Evolutionary conservation across 352 stramenopile species (phyloP).

Genomic region (Pythium brachiatum): DNA sequence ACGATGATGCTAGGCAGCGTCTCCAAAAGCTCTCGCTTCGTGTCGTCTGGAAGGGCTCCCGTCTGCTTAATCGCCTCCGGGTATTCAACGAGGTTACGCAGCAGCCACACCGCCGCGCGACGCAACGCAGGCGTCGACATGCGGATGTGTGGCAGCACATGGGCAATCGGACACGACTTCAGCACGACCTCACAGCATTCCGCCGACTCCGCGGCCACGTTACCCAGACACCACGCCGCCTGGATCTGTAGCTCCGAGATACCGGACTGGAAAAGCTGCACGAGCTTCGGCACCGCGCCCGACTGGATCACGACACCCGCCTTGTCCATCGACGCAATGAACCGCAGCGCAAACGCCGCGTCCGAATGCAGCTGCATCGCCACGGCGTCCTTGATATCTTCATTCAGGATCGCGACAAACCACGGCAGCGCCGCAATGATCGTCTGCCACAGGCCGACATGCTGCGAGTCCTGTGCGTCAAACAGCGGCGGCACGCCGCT

Average conservation of each 20-base stretch:
- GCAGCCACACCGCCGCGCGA: slow-evolving; percentile 75
- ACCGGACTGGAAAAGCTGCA: slow-evolving; percentile 81
- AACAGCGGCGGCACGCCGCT: slow-evolving; percentile 84
- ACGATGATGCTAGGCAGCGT: slow-evolving; percentile 71
- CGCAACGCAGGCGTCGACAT: slow-evolving; percentile 79
- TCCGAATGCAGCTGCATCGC: slow-evolving; percentile 82
- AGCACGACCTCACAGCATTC: slow-evolving; percentile 76
- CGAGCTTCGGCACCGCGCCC: slow-evolving; percentile 70
- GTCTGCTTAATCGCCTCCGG: slow-evolving; percentile 66
- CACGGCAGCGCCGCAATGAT: slow-evolving; percentile 77
- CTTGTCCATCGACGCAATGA: slow-evolving; percentile 90
- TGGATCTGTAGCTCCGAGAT: slow-evolving; percentile 89
- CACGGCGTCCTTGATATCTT: slow-evolving; percentile 55
- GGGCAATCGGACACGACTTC: slow-evolving; percentile 57
- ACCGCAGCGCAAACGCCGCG: slow-evolving; percentile 81
- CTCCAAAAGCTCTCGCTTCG: slow-evolving; percentile 72
- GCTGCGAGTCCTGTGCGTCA: slow-evolving; percentile 80
- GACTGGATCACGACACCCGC: slow-evolving; percentile 65
- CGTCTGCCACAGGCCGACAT: slow-evolving; percentile 74
- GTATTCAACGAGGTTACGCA: slow-evolving; percentile 84
- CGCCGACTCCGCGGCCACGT: slow-evolving; percentile 77
- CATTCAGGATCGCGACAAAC: slow-evolving; percentile 78
- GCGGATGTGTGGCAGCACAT: slow-evolving; percentile 79
- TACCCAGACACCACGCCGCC: slow-evolving; percentile 82
- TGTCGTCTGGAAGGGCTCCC: slow-evolving; percentile 40